A percentile compares a stretch with the other conserved stretches of the same genome.
Evolutionary conservation across 352 stramenopile genomes (phyloP).

Genomic region (Pythium pyrilobum): DNA sequence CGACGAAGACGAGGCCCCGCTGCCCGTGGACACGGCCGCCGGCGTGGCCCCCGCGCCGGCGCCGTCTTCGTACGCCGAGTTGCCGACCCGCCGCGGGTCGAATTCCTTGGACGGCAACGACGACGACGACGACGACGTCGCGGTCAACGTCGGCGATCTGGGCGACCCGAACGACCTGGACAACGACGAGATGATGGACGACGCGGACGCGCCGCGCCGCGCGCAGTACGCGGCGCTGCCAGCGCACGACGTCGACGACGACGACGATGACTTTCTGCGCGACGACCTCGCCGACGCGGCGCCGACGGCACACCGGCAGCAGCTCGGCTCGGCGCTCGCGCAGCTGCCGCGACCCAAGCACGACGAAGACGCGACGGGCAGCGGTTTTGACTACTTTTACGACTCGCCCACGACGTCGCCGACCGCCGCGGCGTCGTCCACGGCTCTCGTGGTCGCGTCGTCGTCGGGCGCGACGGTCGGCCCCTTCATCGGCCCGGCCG

Average conservation of each 20-base stretch:
- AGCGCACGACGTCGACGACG: conserved; percentile 8
- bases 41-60: neutral
- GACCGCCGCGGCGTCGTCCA: neutral
- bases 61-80: neutral
- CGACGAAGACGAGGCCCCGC: conserved; percentile 5
- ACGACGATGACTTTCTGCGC: conserved; percentile 14
- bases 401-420: conserved; percentile 30
- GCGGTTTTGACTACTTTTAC: conserved; percentile 46
- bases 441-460: conserved; percentile 22
- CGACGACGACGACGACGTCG: conserved; percentile 12
- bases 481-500: conserved; percentile 9
- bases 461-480: conserved; percentile 5
- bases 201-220: neutral
- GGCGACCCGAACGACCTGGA: conserved; percentile 14
- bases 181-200: conserved; percentile 9
- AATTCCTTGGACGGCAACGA: neutral
- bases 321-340: conserved; percentile 13
- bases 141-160: conserved; percentile 11
- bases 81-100: conserved; percentile 2
- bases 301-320: conserved; percentile 12
- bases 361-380: conserved; percentile 12
- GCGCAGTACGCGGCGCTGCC: conserved; percentile 18
- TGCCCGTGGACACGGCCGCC: neutral
- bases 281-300: conserved; percentile 5
- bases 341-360: conserved; percentile 15